These are phyloP conservation scores for Aspergillus ruber DNA, from an alignment of 2,329 filamentous ascomycete species.

Conservation along the genomic window DNA sequence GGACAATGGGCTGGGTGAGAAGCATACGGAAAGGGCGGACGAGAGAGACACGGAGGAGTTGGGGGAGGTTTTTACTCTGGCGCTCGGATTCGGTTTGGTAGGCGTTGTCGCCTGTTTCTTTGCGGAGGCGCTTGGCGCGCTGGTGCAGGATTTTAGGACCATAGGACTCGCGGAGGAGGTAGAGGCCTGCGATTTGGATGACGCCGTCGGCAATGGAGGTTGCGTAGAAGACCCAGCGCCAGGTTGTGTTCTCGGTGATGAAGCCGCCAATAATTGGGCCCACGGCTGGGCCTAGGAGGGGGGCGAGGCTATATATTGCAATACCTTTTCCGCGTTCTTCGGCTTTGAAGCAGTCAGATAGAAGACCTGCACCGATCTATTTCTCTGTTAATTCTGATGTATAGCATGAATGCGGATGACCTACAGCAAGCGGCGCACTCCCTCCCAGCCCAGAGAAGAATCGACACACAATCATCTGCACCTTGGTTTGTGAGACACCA, in stretches of 20 bases:
- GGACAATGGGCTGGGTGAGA: slow-evolving; percentile 54
- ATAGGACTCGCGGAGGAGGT: slow-evolving; percentile 61
- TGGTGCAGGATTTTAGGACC: slow-evolving; percentile 55
- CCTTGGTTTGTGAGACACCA: slow-evolving; percentile 48
- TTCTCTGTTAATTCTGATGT: background rate
- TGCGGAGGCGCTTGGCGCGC: slow-evolving; percentile 48
- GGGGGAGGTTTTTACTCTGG: slow-evolving; percentile 25
- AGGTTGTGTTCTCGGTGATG: slow-evolving; percentile 56
- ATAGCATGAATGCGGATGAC: slow-evolving; percentile 7
- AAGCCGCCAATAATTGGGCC: slow-evolving; percentile 62
- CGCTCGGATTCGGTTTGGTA: slow-evolving; percentile 37
- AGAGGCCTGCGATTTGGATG: slow-evolving; percentile 56
- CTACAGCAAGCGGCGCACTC: slow-evolving; percentile 48
- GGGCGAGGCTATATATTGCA: slow-evolving; percentile 57
- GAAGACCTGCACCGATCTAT: slow-evolving; percentile 44
- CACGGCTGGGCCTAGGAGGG: slow-evolving; percentile 59
- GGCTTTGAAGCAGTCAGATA: slow-evolving; percentile 53
- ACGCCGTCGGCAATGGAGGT: slow-evolving; percentile 57
- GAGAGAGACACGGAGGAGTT: slow-evolving; percentile 37
- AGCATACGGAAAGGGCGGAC: slow-evolving; percentile 53
- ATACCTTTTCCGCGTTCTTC: slow-evolving; percentile 60
- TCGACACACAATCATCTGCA: slow-evolving; percentile 52
- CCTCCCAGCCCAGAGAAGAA: slow-evolving; percentile 55
- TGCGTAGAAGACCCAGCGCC: slow-evolving; percentile 68
- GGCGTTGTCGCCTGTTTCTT: slow-evolving; percentile 31